These are phyloP conservation scores for Gymnopilus junonius DNA, from an alignment of 768 basidiomycete genomes.

Conservation along the genomic window DNA sequence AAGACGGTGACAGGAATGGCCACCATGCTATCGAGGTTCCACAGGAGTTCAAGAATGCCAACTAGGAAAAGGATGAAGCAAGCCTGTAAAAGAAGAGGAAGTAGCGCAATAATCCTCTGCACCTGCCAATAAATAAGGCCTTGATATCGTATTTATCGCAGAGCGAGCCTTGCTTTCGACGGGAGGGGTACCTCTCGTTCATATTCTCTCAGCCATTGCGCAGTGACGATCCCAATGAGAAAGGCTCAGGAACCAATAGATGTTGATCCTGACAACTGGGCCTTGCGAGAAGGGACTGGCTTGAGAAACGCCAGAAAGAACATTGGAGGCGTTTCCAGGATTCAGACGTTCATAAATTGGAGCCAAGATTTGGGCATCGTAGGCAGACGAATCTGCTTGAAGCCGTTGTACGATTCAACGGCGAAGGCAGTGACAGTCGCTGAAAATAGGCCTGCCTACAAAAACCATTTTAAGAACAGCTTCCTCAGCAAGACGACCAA, in stretches of 20 bases:
- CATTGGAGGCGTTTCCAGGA: neutral
- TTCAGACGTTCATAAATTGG: constrained; percentile 7
- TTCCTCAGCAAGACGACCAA: neutral
- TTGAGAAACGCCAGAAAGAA: neutral
- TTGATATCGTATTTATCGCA: constrained; percentile 16
- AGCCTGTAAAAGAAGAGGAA: constrained; percentile 11
- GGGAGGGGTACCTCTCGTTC: constrained; percentile 6
- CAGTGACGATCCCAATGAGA: constrained; percentile 13
- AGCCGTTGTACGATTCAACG: constrained; percentile 21
- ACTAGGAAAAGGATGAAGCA: constrained; percentile 5
- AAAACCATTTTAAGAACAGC: neutral
- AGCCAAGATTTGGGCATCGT: constrained; percentile 1
- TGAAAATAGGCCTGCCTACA: constrained; percentile 26
- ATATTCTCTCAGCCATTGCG: constrained; percentile 17
- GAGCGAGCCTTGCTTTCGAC: constrained; percentile 2
- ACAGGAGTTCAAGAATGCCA: constrained; percentile 9
- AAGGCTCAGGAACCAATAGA: constrained; percentile 14
- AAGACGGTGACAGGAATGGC: constrained; percentile 9
- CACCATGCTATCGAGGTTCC: constrained; percentile 4
- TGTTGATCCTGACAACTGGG: constrained; percentile 6
- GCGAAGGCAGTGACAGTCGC: constrained; percentile 21
- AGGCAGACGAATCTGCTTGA: constrained; percentile 8
- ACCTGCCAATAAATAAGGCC: constrained; percentile 12
- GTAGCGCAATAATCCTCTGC: constrained; percentile 8
- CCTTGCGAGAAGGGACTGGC: neutral